Conservation (phyloP, 108 stramenopile species). For the Skeletonema menzelii region DNA sequence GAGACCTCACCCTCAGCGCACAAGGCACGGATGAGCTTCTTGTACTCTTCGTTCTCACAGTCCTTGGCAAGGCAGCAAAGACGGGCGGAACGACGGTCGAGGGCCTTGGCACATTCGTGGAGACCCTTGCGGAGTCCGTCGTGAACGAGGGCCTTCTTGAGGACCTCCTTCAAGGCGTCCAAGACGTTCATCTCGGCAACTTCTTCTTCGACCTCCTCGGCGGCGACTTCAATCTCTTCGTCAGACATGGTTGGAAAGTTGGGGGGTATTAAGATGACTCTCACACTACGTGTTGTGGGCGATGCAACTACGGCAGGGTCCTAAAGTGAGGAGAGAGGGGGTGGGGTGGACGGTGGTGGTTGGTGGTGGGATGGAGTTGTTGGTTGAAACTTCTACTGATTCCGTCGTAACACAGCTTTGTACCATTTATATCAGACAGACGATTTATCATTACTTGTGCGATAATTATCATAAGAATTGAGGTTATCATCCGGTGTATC, state of each 20-base stretch:
- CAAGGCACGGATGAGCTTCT: slow-evolving; percentile 97
- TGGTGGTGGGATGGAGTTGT: background rate
- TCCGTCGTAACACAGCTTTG: background rate
- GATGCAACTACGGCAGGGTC: slow-evolving; percentile 65
- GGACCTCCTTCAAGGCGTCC: slow-evolving; percentile 97
- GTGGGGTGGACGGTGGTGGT: background rate
- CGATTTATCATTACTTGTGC: too few relatives aligned
- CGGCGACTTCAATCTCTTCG: slow-evolving; percentile 77
- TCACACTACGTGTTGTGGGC: slow-evolving; percentile 66
- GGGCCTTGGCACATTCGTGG: slow-evolving; percentile 99
- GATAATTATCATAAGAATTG: background rate
- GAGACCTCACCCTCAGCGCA: slow-evolving; percentile 97
- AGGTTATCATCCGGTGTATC: too few relatives aligned
- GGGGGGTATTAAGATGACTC: slow-evolving; percentile 57
- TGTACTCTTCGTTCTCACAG: slow-evolving; percentile 99
- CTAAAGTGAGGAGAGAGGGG: slow-evolving; percentile 65
- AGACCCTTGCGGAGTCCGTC: slow-evolving; percentile 98
- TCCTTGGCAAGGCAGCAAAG: slow-evolving; percentile 99
- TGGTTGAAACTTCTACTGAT: background rate
- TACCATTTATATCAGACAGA: background rate
- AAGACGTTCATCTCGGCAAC: slow-evolving; percentile 95
- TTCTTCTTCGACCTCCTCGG: slow-evolving; percentile 77
- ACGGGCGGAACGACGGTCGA: slow-evolving; percentile 95
- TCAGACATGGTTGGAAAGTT: slow-evolving; percentile 67
- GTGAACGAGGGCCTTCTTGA: slow-evolving; percentile 97